These are phyloP conservation scores for Gorgonomyces haynaldii DNA, from an alignment of 192 early-diverging fungal genomes.

Conservation along the genomic window DNA sequence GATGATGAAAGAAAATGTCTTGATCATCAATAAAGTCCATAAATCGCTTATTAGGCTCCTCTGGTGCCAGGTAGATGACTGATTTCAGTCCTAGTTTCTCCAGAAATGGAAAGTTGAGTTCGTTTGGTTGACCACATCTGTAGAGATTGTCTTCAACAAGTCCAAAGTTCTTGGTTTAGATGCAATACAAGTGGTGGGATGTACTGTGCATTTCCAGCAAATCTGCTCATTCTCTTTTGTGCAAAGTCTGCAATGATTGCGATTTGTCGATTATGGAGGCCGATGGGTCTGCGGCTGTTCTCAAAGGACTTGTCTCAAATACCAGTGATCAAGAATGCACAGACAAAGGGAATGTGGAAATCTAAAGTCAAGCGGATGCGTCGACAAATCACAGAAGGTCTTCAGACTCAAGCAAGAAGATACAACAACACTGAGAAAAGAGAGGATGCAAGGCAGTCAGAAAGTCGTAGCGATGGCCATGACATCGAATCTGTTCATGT, in stretches of 20 bases:
- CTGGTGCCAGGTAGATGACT: conserved; percentile 85
- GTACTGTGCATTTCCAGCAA: conserved; percentile 57
- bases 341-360: conserved; percentile 16
- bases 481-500: conserved; percentile 31
- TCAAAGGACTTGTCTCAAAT: not conserved
- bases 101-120: conserved; percentile 98
- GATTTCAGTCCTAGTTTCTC: conserved; percentile 91
- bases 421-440: conserved; percentile 13
- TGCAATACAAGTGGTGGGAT: conserved; percentile 57
- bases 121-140: conserved; percentile 91
- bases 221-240: conserved; percentile 5
- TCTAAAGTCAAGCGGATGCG: conserved; percentile 17
- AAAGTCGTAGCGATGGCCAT: conserved; percentile 43
- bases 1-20: conserved; percentile 83
- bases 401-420: conserved; percentile 13
- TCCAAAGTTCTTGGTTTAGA: conserved; percentile 71
- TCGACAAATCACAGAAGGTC: not conserved
- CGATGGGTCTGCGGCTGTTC: not conserved
- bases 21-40: conserved; percentile 98
- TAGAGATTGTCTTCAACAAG: conserved; percentile 96
- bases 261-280: not conserved
- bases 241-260: not conserved
- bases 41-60: conserved; percentile 19
- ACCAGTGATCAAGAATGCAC: not conserved
- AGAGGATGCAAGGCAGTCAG: conserved; percentile 32